Percentiles rank a stretch among this genome's conserved stretches.
Evolutionary conservation across 805 yeast genomes (phyloP).

Genomic region (Candida koratica): DNA sequence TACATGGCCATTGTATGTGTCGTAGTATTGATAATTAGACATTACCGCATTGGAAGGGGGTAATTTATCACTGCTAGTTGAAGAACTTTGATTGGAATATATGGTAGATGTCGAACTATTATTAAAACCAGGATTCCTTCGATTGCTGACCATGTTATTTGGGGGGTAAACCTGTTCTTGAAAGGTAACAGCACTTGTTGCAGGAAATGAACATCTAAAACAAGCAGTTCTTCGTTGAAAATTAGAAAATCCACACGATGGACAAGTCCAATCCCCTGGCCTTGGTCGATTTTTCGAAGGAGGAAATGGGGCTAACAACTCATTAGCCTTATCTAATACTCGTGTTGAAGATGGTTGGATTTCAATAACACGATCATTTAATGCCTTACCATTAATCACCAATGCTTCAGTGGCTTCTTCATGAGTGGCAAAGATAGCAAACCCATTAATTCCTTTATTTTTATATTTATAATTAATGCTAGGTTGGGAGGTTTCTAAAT

Average conservation of each 20-base stretch:
- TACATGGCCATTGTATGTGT: constrained; percentile 12
- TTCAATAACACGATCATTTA: constrained; percentile 73
- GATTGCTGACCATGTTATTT: neutral
- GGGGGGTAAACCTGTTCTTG: constrained; percentile 54
- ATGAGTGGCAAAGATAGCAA: constrained; percentile 79
- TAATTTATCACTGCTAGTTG: constrained; percentile 15
- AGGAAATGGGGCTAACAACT: constrained; percentile 79
- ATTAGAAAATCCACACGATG: constrained; percentile 91
- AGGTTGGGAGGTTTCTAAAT: constrained; percentile 48
- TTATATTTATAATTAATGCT: constrained; percentile 15
- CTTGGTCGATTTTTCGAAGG: constrained; percentile 81
- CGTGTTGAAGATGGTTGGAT: constrained; percentile 80
- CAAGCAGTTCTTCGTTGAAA: constrained; percentile 93
- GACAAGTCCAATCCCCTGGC: constrained; percentile 99
- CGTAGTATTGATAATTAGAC: constrained; percentile 2
- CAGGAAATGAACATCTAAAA: constrained; percentile 88
- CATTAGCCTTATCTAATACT: constrained; percentile 79
- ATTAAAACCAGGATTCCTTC: constrained; percentile 12
- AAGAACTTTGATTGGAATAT: constrained; percentile 8
- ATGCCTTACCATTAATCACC: constrained; percentile 70
- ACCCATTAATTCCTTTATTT: constrained; percentile 57
- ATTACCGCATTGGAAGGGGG: constrained; percentile 5
- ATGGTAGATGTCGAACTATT: constrained; percentile 6
- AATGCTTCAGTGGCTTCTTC: constrained; percentile 82
- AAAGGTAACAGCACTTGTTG: constrained; percentile 64